Evolutionary conservation across 805 yeast species (phyloP).

Genomic region (Candida broadrunensis): DNA sequence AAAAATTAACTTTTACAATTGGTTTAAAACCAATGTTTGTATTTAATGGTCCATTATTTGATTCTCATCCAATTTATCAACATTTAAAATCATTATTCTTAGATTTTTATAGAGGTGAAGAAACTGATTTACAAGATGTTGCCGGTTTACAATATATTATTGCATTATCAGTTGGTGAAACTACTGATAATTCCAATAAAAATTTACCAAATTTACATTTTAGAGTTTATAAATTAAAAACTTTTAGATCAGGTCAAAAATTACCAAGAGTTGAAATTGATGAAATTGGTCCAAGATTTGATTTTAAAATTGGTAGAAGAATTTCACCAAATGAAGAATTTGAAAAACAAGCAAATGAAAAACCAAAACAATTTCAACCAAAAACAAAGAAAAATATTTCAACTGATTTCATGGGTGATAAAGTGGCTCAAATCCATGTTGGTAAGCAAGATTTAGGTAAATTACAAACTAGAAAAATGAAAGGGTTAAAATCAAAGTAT

Average conservation of each 20-base stretch:
- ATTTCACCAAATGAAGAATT: constrained; percentile 80
- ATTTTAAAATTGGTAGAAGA: constrained; percentile 87
- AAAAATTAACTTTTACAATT: constrained; percentile 71
- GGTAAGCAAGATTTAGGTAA: constrained; percentile 90
- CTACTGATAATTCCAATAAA: constrained; percentile 69
- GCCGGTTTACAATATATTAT: constrained; percentile 93
- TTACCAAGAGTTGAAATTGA: constrained; percentile 91
- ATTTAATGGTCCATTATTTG: constrained; percentile 91
- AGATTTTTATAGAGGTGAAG: constrained; percentile 88
- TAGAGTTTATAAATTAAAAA: constrained; percentile 85
- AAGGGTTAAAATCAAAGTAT: constrained; percentile 85
- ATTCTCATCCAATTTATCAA: constrained; percentile 78
- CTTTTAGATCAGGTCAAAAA: constrained; percentile 80
- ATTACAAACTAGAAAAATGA: constrained; percentile 97
- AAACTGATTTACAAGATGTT: constrained; percentile 79
- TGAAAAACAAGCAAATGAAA: constrained; percentile 83
- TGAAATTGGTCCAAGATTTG: constrained; percentile 94
- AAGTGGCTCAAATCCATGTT: constrained; percentile 93
- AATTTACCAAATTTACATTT: constrained; percentile 79
- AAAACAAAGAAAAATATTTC: constrained; percentile 86
- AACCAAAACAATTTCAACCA: constrained; percentile 77
- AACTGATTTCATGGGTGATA: constrained; percentile 89
- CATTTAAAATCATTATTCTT: constrained; percentile 85
- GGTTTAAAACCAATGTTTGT: constrained; percentile 94
- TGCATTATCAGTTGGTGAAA: constrained; percentile 70